Percentiles rank a stretch among this genome's conserved stretches.
These are phyloP conservation scores for Cryphonectria naterciae DNA, from an alignment of 2,329 filamentous ascomycete genomes.

Conservation along the genomic window DNA sequence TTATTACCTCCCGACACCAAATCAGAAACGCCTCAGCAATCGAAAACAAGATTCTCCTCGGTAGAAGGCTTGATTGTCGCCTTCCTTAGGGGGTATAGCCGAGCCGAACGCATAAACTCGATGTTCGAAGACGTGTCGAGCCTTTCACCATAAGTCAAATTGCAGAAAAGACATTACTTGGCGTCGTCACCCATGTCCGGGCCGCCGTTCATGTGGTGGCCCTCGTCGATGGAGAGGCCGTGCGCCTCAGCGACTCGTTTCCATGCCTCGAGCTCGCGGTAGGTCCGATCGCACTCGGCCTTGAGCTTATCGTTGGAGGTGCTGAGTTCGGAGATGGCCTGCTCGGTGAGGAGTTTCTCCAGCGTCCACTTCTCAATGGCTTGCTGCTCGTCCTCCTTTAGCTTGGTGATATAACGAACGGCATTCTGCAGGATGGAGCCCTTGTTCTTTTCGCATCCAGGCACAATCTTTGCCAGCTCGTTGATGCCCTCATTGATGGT, in stretches of 20 bases:
- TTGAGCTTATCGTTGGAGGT: conserved; percentile 87
- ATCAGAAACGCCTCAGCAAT: background rate
- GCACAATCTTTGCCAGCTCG: conserved; percentile 95
- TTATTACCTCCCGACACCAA: background rate
- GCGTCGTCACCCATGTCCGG: conserved; percentile 43
- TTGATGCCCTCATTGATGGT: conserved; percentile 99
- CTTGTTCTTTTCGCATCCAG: conserved; percentile 98
- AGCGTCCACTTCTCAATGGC: conserved; percentile 95
- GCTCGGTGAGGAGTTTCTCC: conserved; percentile 87
- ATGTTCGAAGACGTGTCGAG: background rate
- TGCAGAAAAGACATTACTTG: conserved; percentile 1
- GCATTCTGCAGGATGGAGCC: conserved; percentile 93
- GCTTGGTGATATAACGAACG: conserved; percentile 89
- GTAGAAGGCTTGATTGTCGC: background rate
- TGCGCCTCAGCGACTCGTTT: conserved; percentile 69
- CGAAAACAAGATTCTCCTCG: background rate
- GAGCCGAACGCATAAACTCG: background rate
- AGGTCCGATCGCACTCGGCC: conserved; percentile 75
- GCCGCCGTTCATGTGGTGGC: conserved; percentile 37
- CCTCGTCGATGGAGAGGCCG: conserved; percentile 46
- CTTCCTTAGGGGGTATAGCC: background rate
- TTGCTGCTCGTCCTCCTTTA: conserved; percentile 91
- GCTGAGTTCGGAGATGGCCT: conserved; percentile 86
- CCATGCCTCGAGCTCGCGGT: conserved; percentile 78
- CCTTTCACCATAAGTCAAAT: background rate